phyloP scores from a whole-genome alignment of 495 filamentous ascomycete species.

The Trichoderma virens region DNA sequence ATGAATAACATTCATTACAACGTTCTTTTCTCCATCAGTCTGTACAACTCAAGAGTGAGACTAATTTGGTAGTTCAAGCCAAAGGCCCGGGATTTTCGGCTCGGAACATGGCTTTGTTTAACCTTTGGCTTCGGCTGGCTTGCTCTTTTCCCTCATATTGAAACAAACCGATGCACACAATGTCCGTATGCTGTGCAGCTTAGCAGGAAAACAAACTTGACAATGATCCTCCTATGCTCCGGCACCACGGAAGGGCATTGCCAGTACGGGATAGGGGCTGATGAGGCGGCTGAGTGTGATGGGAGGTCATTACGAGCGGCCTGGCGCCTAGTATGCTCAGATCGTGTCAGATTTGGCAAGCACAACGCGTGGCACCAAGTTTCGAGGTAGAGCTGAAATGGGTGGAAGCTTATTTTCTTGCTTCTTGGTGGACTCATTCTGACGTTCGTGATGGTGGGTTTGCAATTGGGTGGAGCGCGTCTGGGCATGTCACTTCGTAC shows the following conservation, averaged over 20 bases:
- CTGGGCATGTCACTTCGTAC: neutral
- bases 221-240: neutral
- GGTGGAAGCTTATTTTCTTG: neutral
- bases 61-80: too few species aligned
- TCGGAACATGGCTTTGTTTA: neutral
- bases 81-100: neutral
- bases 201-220: neutral
- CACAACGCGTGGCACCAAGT: neutral
- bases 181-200: neutral
- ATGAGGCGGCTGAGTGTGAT: neutral
- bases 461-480: neutral
- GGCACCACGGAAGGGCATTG: neutral
- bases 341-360: neutral
- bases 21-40: neutral
- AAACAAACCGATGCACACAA: neutral
- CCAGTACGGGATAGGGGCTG: neutral
- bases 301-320: neutral
- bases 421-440: neutral
- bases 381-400: neutral
- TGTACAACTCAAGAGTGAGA: neutral
- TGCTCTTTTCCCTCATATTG: neutral
- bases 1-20: neutral
- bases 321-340: too few species aligned
- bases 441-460: conserved; percentile 1
- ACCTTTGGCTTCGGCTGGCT: neutral